phyloP scores from a whole-genome alignment of 208 protist species.

The Trypanosoma avium region DNA sequence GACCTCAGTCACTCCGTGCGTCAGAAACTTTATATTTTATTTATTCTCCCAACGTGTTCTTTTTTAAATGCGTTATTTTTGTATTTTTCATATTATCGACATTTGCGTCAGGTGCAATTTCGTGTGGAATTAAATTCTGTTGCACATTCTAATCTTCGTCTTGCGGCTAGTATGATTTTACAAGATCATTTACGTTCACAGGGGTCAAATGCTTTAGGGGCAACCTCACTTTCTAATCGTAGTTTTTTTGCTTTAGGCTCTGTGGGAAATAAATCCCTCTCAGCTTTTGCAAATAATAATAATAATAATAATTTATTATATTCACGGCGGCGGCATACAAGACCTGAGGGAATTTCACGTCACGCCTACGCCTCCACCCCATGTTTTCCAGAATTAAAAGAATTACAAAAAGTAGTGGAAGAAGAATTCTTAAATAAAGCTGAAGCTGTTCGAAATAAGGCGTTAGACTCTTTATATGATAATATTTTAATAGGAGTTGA shows the following conservation, averaged over 20 bases:
- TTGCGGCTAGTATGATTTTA: neutral
- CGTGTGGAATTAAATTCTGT: constrained; percentile 44
- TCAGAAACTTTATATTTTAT: constrained; percentile 79
- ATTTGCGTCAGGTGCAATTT: constrained; percentile 62
- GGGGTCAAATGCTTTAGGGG: neutral
- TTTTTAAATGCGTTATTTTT: constrained; percentile 48
- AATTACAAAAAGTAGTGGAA: constrained; percentile 43
- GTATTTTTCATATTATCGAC: constrained; percentile 81
- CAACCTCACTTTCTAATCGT: neutral
- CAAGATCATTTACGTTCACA: neutral
- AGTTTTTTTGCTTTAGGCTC: neutral
- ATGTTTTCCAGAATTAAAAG: constrained; percentile 46
- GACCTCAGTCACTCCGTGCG: constrained; percentile 41
- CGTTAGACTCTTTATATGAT: neutral
- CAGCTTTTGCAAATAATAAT: too few relatives aligned
- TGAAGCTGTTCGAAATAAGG: neutral
- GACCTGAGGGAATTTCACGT: constrained; percentile 47
- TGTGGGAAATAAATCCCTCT: neutral
- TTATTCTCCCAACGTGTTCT: constrained; percentile 55
- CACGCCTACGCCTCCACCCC: constrained; percentile 46
- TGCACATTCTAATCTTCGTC: constrained; percentile 4
- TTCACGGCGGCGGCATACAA: constrained; percentile 24
- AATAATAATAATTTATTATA: too few relatives aligned
- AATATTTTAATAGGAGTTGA: constrained; percentile 8
- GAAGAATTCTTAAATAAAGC: constrained; percentile 34